A percentile compares a stretch with the other conserved stretches of the same genome.
Evolutionary conservation across 306 rosid species (phyloP).

Genomic region (Cajanus cajan): DNA sequence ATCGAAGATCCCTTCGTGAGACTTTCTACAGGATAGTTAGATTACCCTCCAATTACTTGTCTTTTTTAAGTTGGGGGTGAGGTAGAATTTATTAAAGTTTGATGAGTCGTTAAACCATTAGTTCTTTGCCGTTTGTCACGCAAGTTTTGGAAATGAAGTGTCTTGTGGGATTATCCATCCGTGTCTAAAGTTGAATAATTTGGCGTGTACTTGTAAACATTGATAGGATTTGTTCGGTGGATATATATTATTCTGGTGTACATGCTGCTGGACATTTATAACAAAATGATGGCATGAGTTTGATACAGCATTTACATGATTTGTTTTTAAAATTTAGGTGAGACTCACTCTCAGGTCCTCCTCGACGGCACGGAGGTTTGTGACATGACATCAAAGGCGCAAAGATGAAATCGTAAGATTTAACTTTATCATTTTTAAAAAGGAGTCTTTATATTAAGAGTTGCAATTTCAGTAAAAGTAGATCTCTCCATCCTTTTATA

Average conservation of each 20-base stretch:
- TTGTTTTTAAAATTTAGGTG: neutral
- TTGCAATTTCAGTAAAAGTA: no score
- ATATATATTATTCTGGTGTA: neutral
- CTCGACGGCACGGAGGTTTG: no score
- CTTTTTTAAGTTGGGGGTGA: slow-evolving; percentile 16
- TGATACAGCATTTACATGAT: neutral
- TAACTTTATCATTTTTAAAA: no score
- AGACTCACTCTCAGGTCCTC: no score
- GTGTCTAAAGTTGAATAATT: neutral
- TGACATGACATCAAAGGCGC: no score
- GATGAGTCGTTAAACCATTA: slow-evolving; percentile 35
- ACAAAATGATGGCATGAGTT: neutral
- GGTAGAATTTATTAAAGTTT: slow-evolving; percentile 30
- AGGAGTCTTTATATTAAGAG: no score
- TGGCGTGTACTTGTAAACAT: neutral
- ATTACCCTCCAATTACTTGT: slow-evolving; percentile 18
- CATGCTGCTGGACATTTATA: neutral
- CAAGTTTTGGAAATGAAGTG: slow-evolving; percentile 11
- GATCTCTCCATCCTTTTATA: no score
- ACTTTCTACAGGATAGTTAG: slow-evolving; percentile 5
- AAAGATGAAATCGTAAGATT: no score
- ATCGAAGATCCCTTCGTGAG: neutral
- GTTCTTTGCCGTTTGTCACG: slow-evolving; percentile 8
- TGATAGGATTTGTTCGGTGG: neutral
- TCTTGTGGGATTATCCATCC: neutral